Conservation (phyloP, 2,329 filamentous ascomycete species). For the Monilinia laxa region DNA sequence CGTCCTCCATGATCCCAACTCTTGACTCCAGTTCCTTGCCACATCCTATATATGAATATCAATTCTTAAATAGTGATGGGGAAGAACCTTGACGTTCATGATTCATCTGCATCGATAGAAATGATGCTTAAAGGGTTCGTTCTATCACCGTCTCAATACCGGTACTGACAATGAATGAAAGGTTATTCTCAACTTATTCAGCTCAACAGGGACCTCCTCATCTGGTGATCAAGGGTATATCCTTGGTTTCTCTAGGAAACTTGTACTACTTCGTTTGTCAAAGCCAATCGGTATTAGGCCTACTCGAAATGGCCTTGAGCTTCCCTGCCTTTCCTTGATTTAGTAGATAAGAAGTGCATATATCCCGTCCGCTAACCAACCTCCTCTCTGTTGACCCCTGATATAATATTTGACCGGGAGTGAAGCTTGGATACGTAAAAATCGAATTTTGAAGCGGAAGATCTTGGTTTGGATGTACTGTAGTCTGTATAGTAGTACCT, state of each 20-base stretch:
- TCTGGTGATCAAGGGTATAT: slow-evolving; percentile 3
- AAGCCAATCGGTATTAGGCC: neutral
- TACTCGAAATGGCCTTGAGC: neutral
- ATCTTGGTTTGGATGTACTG: neutral
- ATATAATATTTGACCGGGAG: neutral
- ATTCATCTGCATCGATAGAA: too few relatives aligned
- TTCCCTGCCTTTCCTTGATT: slow-evolving; percentile 4
- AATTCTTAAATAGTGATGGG: too few relatives aligned
- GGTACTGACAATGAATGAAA: too few relatives aligned
- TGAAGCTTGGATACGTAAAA: slow-evolving; percentile 2
- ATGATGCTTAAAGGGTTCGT: too few relatives aligned
- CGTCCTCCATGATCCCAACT: neutral
- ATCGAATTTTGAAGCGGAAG: neutral
- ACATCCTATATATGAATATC: too few relatives aligned
- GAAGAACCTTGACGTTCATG: too few relatives aligned
- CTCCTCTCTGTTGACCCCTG: slow-evolving; percentile 9
- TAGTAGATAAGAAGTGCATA: neutral
- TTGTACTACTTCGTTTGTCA: neutral
- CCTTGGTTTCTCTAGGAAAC: slow-evolving; percentile 10
- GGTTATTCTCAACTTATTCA: neutral
- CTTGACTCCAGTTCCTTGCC: neutral
- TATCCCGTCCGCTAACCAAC: slow-evolving; percentile 1
- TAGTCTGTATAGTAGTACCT: too few relatives aligned
- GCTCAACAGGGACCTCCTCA: slow-evolving; percentile 10
- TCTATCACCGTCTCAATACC: neutral